Conservation (phyloP, 129 eudicot species). For the Calendula officinalis region DNA sequence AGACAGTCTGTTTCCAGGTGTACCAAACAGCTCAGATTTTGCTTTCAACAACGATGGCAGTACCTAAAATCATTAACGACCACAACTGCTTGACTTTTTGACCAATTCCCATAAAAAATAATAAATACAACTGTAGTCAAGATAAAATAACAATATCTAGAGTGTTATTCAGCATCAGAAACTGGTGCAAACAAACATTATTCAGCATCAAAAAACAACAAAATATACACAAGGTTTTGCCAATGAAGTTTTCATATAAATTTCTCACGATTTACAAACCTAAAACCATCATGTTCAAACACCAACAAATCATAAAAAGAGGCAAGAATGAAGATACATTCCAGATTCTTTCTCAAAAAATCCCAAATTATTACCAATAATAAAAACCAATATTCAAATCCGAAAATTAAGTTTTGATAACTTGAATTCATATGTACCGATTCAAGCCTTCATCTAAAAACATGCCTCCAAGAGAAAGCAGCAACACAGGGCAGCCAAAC, state of each 20-base stretch:
- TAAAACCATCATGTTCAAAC: conserved; percentile 15
- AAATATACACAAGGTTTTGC: neutral
- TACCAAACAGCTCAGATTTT: conserved; percentile 20
- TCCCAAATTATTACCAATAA: conserved; percentile 17
- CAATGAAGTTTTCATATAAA: conserved; percentile 17
- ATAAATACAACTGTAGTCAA: neutral
- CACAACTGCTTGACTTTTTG: conserved; percentile 13
- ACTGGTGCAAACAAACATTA: neutral
- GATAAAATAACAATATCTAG: neutral
- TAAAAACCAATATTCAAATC: conserved; percentile 1
- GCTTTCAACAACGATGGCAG: neutral
- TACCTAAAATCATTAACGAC: conserved; percentile 1
- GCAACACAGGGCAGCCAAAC: conserved; percentile 83
- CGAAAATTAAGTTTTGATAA: conserved; percentile 1
- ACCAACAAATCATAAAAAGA: conserved; percentile 9
- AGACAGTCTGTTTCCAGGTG: conserved; percentile 23
- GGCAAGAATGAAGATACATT: conserved; percentile 5
- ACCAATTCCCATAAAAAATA: neutral
- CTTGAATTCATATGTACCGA: conserved; percentile 14
- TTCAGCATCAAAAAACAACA: neutral
- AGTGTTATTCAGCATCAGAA: neutral
- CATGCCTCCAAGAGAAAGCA: conserved; percentile 75
- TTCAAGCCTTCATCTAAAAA: conserved; percentile 39
- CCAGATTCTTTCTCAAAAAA: neutral
- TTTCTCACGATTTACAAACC: conserved; percentile 27